These are phyloP conservation scores for Brasilioporus rufonigricans DNA, from an alignment of 768 basidiomycete species.

Conservation along the genomic window DNA sequence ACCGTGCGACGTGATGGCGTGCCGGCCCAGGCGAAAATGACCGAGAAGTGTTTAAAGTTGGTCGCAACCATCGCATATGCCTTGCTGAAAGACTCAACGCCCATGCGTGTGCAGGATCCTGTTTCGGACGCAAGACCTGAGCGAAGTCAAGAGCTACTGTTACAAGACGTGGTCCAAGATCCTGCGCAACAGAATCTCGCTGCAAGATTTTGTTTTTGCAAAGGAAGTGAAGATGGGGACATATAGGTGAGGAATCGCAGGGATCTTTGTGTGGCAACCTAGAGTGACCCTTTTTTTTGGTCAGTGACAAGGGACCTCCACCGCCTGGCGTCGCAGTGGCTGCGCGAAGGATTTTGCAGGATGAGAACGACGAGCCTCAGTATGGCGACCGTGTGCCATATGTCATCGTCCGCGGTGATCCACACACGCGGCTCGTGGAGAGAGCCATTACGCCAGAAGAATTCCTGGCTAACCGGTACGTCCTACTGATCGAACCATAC, in stretches of 20 bases:
- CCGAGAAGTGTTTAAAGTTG: conserved; percentile 85
- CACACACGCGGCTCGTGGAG: conserved; percentile 66
- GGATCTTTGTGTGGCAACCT: not conserved
- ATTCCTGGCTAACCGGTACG: conserved; percentile 61
- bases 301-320: conserved; percentile 78
- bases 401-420: conserved; percentile 69
- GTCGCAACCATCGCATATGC: conserved; percentile 7
- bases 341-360: conserved; percentile 65
- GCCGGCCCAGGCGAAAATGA: conserved; percentile 88
- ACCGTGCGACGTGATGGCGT: conserved; percentile 93
- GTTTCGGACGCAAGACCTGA: conserved; percentile 88
- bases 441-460: conserved; percentile 73
- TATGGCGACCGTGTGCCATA: conserved; percentile 95
- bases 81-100: not conserved
- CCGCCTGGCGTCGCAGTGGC: conserved; percentile 93
- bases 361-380: conserved; percentile 81
- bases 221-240: conserved; percentile 93
- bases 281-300: not conserved
- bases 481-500: not conserved
- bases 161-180: conserved; percentile 81
- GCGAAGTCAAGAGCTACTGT: conserved; percentile 86
- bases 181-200: conserved; percentile 70
- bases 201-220: conserved; percentile 94
- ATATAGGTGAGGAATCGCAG: conserved; percentile 60
- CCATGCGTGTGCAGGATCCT: conserved; percentile 60